Base-by-base conservation (phyloP, 2,329 filamentous ascomycete genomes). In the Hypoxylon sp. region DNA sequence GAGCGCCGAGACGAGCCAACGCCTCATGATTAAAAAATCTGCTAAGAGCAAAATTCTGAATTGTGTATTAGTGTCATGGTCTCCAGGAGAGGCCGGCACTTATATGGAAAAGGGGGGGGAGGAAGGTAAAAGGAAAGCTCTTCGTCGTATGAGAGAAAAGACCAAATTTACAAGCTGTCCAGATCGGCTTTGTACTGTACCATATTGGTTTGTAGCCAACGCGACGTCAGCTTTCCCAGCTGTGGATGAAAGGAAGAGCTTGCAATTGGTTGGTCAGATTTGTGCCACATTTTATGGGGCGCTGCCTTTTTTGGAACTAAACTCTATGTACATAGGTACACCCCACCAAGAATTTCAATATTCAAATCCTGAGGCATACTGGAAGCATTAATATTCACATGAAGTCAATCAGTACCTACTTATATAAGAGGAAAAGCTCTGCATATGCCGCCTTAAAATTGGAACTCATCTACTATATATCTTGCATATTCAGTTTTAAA, bases 21-120 rank as follows among this genome's bases (percentile, higher is more conserved):
- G 72, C 65, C 74, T 77, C 76, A 78, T 78, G 53, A 58, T 76
- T 75, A 60, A 53, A 63, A 62, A 67, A 60, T 75, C 56, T 75
- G 75, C 75, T 77, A 77, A 66, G 72, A 73, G 76, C 75, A 76
- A 76, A 64, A 71, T 60, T 52, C 49, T 30, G 32, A 60, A 62
- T 65, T 43, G 69, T 72, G 72, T 76, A 73, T 65, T 59, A 69
- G 71, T 75, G 65, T 72, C 76, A 78, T 78, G 67, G 63, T 76
- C 74, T 69, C 73, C 69, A 52, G 52, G 32, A 56, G 70, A 73
- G 69, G 55, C 63, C 14, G 19, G 17, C 51, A 65, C 52, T 25
- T 49, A 48, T 59, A 34, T 52, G 50, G 21, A 60, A 65, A 60
- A 25, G 55, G 25, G 51, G 21, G 6, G 3, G 51, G 21, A 4